These are phyloP conservation scores for Eucalyptus pauciflora DNA, from an alignment of 345 rosid genomes.

Conservation along the genomic window DNA sequence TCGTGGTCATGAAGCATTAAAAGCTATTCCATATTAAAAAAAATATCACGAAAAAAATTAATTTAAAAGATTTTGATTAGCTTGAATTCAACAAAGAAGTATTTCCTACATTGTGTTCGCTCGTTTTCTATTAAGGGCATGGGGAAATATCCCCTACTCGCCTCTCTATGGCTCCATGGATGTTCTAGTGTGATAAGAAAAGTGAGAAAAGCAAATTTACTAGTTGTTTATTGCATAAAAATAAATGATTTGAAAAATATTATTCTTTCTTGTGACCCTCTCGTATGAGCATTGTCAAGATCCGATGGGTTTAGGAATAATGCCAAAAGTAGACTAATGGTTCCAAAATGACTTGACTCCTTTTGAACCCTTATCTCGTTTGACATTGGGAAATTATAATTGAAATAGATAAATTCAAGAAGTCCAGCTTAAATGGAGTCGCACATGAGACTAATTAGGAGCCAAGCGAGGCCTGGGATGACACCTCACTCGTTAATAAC, in stretches of 20 bases:
- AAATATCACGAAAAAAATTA: background rate
- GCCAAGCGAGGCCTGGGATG: background rate
- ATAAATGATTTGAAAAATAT: no score
- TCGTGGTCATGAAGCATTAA: background rate
- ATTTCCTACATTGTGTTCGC: no score
- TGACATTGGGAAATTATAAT: accelerated
- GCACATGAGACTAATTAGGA: background rate
- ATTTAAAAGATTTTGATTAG: background rate
- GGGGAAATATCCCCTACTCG: accelerated
- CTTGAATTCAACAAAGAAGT: background rate
- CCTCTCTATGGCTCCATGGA: background rate
- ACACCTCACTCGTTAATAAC: background rate
- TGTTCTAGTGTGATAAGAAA: background rate
- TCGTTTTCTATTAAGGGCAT: no score
- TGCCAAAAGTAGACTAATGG: accelerated
- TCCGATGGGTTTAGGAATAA: accelerated
- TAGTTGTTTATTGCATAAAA: no score
- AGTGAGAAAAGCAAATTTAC: no score
- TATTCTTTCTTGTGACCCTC: no score
- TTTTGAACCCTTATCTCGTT: accelerated
- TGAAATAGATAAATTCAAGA: background rate
- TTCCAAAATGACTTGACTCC: accelerated
- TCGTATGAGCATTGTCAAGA: accelerated
- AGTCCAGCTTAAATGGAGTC: accelerated
- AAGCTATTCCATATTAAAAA: background rate